A percentile compares a stretch with the other conserved stretches of the same genome.
Evolutionary conservation across 352 stramenopile species (phyloP).

Genomic region (Phytophthora cryptogea): DNA sequence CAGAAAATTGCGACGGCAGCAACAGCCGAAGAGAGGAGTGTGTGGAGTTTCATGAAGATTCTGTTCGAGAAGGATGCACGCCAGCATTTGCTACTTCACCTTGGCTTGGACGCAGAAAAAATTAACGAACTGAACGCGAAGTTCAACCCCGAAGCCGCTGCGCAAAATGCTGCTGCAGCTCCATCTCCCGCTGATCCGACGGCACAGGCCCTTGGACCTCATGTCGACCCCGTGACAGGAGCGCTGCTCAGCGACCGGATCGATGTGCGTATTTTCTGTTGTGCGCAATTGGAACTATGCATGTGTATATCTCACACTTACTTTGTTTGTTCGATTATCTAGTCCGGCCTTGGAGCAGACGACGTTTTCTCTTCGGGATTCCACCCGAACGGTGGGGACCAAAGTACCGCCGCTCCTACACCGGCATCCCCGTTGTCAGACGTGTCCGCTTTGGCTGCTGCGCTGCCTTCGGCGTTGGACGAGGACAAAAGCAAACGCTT

Average conservation of each 20-base stretch:
- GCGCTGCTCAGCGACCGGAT: constrained; percentile 69
- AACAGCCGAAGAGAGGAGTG: constrained; percentile 70
- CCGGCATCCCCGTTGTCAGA: constrained; percentile 50
- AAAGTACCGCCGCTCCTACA: constrained; percentile 24
- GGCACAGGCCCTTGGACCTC: constrained; percentile 19
- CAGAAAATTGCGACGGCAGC: constrained; percentile 75
- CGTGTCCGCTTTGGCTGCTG: constrained; percentile 49
- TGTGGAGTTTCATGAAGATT: constrained; percentile 94
- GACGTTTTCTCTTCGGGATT: constrained; percentile 82
- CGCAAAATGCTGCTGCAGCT: constrained; percentile 30
- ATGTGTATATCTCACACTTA: constrained; percentile 9
- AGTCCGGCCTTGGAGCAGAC: constrained; percentile 66
- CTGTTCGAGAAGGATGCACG: constrained; percentile 95
- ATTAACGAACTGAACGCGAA: constrained; percentile 89
- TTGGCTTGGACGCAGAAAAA: constrained; percentile 94
- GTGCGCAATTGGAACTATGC: constrained; percentile 2
- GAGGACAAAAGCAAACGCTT: constrained; percentile 77
- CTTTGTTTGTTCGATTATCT: constrained; percentile 16
- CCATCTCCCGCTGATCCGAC: constrained; percentile 26
- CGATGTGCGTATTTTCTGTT: constrained; percentile 54
- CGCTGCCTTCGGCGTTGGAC: constrained; percentile 55
- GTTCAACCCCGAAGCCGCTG: constrained; percentile 61
- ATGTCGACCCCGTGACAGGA: constrained; percentile 51
- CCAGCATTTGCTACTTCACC: constrained; percentile 93
- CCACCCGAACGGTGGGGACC: constrained; percentile 45